Conservation (phyloP, 169 alveolate species). For the Babesia sp. region DNA sequence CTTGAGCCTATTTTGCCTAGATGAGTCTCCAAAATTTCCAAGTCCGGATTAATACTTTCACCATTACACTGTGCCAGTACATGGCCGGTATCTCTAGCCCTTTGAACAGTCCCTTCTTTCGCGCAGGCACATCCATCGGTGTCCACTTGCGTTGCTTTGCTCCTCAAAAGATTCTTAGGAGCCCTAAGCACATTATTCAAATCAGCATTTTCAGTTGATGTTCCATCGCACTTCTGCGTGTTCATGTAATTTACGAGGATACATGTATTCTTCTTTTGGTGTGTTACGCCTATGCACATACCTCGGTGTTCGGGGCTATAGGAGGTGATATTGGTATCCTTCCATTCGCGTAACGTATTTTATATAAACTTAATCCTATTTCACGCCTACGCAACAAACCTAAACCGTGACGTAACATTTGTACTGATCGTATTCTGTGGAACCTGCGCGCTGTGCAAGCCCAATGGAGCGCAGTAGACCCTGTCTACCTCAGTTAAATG, state of each 20-base stretch:
- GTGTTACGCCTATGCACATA: not conserved
- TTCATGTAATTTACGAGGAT: not conserved
- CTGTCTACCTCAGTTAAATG: not conserved
- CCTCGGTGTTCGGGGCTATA: not conserved
- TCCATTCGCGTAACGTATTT: not conserved
- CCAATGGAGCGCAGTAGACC: too few relatives aligned
- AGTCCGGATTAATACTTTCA: not conserved
- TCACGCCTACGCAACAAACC: not conserved
- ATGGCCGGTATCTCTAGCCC: not conserved
- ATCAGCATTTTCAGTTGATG: not conserved
- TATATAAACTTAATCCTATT: not conserved
- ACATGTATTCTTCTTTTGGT: not conserved
- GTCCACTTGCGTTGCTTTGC: not conserved
- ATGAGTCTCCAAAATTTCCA: not conserved
- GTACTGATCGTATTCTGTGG: not conserved
- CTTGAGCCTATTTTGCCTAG: not conserved
- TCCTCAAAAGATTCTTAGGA: not conserved
- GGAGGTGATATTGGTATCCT: not conserved
- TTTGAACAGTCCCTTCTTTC: not conserved
- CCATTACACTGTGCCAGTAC: not conserved
- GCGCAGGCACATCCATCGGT: not conserved
- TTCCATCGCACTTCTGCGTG: not conserved
- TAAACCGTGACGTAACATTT: not conserved
- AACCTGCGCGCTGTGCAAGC: not conserved
- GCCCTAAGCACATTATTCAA: not conserved